These are phyloP conservation scores for Termitomyces titanicus DNA, from an alignment of 768 basidiomycete genomes.

Conservation along the genomic window DNA sequence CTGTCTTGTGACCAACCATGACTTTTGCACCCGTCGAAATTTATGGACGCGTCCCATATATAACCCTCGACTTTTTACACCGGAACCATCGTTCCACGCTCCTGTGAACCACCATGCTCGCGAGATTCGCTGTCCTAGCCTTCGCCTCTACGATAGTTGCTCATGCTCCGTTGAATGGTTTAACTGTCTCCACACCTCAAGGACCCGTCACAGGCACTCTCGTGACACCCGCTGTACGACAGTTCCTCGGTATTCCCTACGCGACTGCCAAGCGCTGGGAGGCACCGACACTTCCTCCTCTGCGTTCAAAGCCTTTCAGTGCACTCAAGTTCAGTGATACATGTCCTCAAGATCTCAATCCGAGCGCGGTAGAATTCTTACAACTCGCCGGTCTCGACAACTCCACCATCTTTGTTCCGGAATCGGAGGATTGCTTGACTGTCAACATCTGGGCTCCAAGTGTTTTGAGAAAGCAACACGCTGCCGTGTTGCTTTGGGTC, in stretches of 20 bases:
- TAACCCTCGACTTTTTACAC: not conserved
- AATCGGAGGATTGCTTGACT: constrained; percentile 32
- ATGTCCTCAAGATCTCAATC: constrained; percentile 23
- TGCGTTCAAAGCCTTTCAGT: constrained; percentile 13
- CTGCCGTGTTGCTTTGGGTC: constrained; percentile 33
- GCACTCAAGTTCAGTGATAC: constrained; percentile 27
- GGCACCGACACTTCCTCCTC: constrained; percentile 21
- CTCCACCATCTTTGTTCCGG: constrained; percentile 19
- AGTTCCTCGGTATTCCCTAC: constrained; percentile 32
- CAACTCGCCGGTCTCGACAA: constrained; percentile 16
- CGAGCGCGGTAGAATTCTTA: constrained; percentile 17
- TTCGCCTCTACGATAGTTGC: not conserved
- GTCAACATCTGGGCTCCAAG: constrained; percentile 37
- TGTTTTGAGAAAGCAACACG: constrained; percentile 23
- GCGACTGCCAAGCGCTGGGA: constrained; percentile 32
- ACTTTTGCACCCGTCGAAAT: too few relatives aligned
- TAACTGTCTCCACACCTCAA: constrained; percentile 24
- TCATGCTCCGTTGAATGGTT: constrained; percentile 6
- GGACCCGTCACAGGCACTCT: constrained; percentile 28
- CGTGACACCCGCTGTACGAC: constrained; percentile 23
- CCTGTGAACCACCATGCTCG: not conserved
- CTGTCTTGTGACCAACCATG: too few relatives aligned
- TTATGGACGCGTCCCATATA: not conserved
- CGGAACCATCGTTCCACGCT: too few relatives aligned
- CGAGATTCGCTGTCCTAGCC: not conserved